phyloP scores from a whole-genome alignment of 495 filamentous ascomycete species.

The Paragyromitra xinjiangensis region DNA sequence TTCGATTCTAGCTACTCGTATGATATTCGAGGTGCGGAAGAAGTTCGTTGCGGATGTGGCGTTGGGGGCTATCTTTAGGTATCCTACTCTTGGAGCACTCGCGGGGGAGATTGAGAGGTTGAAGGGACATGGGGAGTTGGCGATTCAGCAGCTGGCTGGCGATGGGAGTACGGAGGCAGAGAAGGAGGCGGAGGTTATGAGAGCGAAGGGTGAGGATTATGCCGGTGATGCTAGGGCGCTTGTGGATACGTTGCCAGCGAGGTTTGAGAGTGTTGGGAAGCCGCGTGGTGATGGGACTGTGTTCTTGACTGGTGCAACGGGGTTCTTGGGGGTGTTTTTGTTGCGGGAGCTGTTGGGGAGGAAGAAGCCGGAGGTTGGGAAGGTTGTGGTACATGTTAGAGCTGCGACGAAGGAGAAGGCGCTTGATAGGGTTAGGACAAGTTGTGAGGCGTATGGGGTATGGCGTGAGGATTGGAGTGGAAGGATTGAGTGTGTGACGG shows the following conservation, averaged over 20 bases:
- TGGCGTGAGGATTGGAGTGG: conserved; percentile 77
- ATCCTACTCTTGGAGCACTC: conserved; percentile 77
- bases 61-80: conserved; percentile 79
- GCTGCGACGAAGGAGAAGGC: conserved; percentile 65
- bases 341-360: conserved; percentile 76
- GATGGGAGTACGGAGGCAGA: conserved; percentile 48
- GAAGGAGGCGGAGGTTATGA: conserved; percentile 58
- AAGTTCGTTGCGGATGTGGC: conserved; percentile 72
- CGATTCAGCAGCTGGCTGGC: conserved; percentile 54
- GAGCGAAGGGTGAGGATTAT: conserved; percentile 67
- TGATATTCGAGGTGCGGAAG: conserved; percentile 73
- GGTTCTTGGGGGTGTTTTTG: conserved; percentile 87
- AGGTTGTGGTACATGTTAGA: conserved; percentile 82
- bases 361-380: conserved; percentile 63
- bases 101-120: conserved; percentile 77
- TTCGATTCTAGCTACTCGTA: conserved; percentile 84
- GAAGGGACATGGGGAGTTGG: conserved; percentile 58
- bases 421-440: conserved; percentile 64
- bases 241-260: conserved; percentile 62
- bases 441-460: conserved; percentile 76
- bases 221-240: conserved; percentile 72
- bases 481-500: conserved; percentile 72
- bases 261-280: conserved; percentile 58
- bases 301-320: conserved; percentile 90
- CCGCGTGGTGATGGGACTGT: conserved; percentile 64